Evolutionary conservation across 1,139 yeast species (phyloP).

Genomic region (Taphrina deformans): DNA sequence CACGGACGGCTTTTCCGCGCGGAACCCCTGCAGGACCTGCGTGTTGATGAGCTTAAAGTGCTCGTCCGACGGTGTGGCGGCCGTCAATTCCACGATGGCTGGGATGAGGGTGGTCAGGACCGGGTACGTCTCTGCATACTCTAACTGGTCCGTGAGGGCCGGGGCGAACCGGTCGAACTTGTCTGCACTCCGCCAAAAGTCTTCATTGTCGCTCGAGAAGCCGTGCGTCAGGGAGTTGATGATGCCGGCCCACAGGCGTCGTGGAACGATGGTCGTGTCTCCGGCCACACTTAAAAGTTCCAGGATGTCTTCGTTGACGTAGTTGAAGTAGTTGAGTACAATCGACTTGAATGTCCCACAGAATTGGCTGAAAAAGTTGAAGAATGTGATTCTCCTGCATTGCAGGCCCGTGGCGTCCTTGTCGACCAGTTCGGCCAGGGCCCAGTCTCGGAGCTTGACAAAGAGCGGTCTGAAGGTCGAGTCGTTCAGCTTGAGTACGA

Average conservation of each 20-base stretch:
- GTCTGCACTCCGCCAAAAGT: constrained; percentile 63
- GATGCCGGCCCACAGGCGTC: constrained; percentile 42
- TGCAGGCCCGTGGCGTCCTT: constrained; percentile 56
- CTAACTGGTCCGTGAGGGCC: constrained; percentile 65
- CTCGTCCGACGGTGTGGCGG: constrained; percentile 71
- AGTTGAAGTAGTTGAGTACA: constrained; percentile 83
- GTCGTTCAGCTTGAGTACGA: constrained; percentile 89
- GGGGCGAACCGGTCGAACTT: constrained; percentile 72
- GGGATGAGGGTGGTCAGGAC: constrained; percentile 31
- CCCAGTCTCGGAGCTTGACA: constrained; percentile 89
- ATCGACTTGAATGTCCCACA: constrained; percentile 72
- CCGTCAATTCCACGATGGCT: constrained; percentile 72
- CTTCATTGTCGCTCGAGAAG: constrained; percentile 35
- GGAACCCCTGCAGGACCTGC: constrained; percentile 58
- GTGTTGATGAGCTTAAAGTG: constrained; percentile 70
- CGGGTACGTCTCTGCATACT: constrained; percentile 37
- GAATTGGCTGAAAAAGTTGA: constrained; percentile 79
- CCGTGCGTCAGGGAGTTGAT: constrained; percentile 36
- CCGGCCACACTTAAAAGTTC: constrained; percentile 55
- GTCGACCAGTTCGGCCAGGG: constrained; percentile 65
- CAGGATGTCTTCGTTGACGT: constrained; percentile 71
- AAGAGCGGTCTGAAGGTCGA: constrained; percentile 90
- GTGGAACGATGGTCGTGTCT: constrained; percentile 36
- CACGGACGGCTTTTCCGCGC: constrained; percentile 42
- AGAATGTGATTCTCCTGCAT: constrained; percentile 68